These are phyloP conservation scores for Wickerhamomyces sp. DNA, from an alignment of 1,139 yeast species.

Conservation along the genomic window DNA sequence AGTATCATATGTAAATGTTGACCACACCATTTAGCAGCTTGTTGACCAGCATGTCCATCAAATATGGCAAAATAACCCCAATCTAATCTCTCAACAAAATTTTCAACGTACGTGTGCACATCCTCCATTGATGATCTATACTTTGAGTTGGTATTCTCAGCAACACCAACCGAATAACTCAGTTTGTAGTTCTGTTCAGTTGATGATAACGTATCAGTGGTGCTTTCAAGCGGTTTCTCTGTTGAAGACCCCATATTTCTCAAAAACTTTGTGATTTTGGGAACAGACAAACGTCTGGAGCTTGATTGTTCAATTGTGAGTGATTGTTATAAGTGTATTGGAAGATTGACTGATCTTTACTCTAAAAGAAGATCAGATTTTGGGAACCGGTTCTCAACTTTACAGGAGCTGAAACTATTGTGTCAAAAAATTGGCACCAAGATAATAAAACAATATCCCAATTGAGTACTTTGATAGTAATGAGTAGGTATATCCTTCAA, in stretches of 20 bases:
- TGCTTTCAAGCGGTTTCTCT: not conserved
- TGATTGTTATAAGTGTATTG: not conserved
- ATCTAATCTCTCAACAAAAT: slow-evolving; percentile 82
- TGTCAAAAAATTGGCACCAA: no score
- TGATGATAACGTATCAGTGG: not conserved
- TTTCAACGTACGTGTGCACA: slow-evolving; percentile 89
- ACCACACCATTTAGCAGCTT: slow-evolving; percentile 95
- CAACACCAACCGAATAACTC: slow-evolving; percentile 78
- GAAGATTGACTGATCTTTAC: not conserved
- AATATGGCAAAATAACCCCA: slow-evolving; percentile 96
- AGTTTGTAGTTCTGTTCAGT: slow-evolving; percentile 32
- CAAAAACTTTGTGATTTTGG: slow-evolving; percentile 1
- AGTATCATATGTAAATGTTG: slow-evolving; percentile 60
- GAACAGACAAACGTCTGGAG: slow-evolving; percentile 3
- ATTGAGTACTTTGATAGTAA: no score
- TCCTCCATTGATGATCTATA: slow-evolving; percentile 94
- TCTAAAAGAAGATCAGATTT: not conserved
- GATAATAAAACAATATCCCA: no score
- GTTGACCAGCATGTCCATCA: slow-evolving; percentile 97
- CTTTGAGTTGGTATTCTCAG: slow-evolving; percentile 78
- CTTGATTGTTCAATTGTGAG: slow-evolving; percentile 1
- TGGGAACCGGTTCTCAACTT: no score
- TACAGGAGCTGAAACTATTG: no score
- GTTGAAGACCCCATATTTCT: not conserved
- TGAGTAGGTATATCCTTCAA: no score